Percentiles rank a stretch among this genome's conserved stretches.
Conservation (phyloP, 164 flowering plant genomes). For the Piper betle region DNA sequence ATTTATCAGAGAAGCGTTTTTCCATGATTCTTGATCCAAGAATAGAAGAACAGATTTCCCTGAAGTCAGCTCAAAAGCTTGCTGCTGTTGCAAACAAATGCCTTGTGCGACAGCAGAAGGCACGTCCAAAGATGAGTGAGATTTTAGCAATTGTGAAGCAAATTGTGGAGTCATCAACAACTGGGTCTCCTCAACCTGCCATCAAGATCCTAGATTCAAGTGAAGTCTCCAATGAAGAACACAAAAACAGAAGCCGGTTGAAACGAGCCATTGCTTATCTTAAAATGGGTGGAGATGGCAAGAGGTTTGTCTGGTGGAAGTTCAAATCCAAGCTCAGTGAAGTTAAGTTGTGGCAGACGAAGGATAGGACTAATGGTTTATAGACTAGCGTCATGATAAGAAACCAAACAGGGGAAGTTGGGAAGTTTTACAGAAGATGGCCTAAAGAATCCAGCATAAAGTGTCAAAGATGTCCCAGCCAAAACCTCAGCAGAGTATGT, state of each 20-base stretch:
- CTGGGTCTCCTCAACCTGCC: constrained; percentile 21
- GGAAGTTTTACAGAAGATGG: too few relatives aligned
- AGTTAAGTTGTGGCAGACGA: too few relatives aligned
- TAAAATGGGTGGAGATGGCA: constrained; percentile 6
- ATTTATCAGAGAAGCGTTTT: constrained; percentile 57
- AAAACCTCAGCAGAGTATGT: too few relatives aligned
- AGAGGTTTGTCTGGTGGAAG: constrained; percentile 10
- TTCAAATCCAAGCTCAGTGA: constrained; percentile 12
- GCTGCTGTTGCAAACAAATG: constrained; percentile 74
- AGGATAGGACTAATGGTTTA: too few relatives aligned
- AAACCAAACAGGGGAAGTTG: too few relatives aligned
- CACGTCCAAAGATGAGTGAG: constrained; percentile 80
- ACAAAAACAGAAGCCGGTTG: constrained; percentile 8
- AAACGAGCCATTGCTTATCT: constrained; percentile 16
- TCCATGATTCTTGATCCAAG: constrained; percentile 61
- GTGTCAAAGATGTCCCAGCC: too few relatives aligned
- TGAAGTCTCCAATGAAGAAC: constrained; percentile 10
- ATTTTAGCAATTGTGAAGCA: constrained; percentile 51
- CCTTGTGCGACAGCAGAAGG: constrained; percentile 40
- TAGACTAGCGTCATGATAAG: too few relatives aligned
- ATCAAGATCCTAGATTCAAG: constrained; percentile 11
- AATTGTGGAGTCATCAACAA: constrained; percentile 28
- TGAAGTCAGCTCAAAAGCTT: constrained; percentile 55
- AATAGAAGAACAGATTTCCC: constrained; percentile 38
- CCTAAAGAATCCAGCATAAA: too few relatives aligned